Base-by-base conservation (phyloP, 1,284 basidiomycete species). In the Rhodotorula sp. region DNA sequence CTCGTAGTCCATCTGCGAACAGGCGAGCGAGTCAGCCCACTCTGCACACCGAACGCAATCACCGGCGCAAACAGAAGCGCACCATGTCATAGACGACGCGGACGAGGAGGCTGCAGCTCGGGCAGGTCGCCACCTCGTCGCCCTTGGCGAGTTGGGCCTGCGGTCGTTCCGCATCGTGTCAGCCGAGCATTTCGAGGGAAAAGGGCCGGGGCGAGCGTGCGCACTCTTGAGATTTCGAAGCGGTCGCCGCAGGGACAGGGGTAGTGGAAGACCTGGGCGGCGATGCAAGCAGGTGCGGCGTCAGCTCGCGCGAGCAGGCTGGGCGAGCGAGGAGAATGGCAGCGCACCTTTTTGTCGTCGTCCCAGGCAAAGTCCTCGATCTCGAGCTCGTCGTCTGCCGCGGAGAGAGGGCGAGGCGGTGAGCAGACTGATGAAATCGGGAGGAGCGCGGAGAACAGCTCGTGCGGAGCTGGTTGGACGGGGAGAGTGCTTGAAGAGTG, bases 181-280 rank as follows among this genome's bases (percentile, higher is more conserved):
- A 29, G 19, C 17, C 7, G 12, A 27, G 27, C 10, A 27, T 1
- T 1, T 36, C n/a, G 12, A 22, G 15, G 8, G 10, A 34, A 29
- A 17, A 8, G 53, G 17, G 5, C 19, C n/a, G 3, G n/a, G 9
- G 53, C 3, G 9, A 9, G 53, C 13, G n/a, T 13, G 55, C 73
- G 48, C 78, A 84, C 84, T 76, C 90, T 88, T 29, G 92, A 90
- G 78, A 99, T 98, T 82, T 99, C 97, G 83, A 99, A 99, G 53
- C 94, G 89, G 84, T 99, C 97, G 36, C 96, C 96, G 80, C 97
- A 99, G 1, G 96, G 96, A 80, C 95, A 99, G 1, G 97, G 97
- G 82, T 96, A 97, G 84, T 98, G 94, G 79, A 89, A 97, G 13
- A 95, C 89, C 62, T 63, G 62, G 8, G 17, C n/a, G 22, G 27